Evolutionary conservation across 257 asterid species (phyloP).

Genomic region (Primulina tabacum): DNA sequence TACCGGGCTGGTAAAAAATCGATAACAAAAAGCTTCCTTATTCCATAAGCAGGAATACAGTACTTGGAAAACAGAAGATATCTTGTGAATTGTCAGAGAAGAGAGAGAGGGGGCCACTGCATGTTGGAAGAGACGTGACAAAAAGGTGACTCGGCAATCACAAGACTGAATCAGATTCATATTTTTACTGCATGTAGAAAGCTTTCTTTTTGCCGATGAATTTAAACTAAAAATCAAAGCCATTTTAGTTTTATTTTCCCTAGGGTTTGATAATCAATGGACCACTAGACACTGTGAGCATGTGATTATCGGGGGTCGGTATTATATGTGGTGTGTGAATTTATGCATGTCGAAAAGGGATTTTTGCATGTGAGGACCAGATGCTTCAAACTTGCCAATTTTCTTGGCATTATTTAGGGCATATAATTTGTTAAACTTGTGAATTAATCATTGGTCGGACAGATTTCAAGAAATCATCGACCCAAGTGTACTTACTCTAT

Average conservation of each 20-base stretch:
- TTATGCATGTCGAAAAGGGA: background rate
- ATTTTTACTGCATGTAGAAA: conserved; percentile 28
- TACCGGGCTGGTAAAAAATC: background rate
- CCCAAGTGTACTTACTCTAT: no score
- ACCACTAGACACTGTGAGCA: conserved; percentile 19
- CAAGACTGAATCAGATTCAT: conserved; percentile 19
- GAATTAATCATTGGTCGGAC: background rate
- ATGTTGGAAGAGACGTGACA: conserved; percentile 42
- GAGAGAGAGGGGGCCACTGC: conserved; percentile 26
- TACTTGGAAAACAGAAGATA: conserved; percentile 26
- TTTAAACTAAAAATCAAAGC: background rate
- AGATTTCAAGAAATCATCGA: no score
- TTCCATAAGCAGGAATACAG: background rate
- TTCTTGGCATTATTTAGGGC: background rate
- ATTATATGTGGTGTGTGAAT: background rate
- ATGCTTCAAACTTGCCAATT: background rate
- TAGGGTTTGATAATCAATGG: conserved; percentile 19
- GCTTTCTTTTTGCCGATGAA: conserved; percentile 9
- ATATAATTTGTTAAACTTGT: no score
- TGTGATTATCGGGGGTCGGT: background rate
- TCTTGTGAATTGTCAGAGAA: conserved; percentile 77
- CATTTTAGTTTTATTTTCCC: background rate
- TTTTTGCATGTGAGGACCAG: background rate
- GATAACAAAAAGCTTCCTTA: conserved; percentile 13
- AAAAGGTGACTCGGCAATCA: conserved; percentile 35